These are phyloP conservation scores for Trichoderma sp. DNA, from an alignment of 2,329 filamentous ascomycete species.

Conservation along the genomic window DNA sequence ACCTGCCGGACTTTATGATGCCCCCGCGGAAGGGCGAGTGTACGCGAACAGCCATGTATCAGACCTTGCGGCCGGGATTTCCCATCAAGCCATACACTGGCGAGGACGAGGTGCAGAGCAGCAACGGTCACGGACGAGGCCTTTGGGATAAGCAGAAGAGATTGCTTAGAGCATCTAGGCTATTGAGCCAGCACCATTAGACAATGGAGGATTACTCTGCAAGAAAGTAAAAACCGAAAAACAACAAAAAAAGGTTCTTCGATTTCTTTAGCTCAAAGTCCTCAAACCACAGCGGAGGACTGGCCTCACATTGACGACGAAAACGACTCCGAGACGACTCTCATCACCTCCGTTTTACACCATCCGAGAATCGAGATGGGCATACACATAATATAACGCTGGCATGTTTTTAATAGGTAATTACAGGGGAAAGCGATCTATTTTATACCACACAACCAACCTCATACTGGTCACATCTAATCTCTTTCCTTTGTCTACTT, in stretches of 20 bases:
- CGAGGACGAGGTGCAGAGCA: constrained; percentile 30
- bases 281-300: not conserved
- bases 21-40: constrained; percentile 20
- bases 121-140: constrained; percentile 27
- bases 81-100: constrained; percentile 17
- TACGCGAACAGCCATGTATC: constrained; percentile 42
- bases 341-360: not conserved
- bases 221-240: not conserved
- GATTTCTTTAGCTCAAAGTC: not conserved
- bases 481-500: not conserved
- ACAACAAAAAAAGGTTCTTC: not conserved
- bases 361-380: not conserved
- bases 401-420: constrained; percentile 15
- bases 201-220: not conserved
- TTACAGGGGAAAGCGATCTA: constrained; percentile 16
- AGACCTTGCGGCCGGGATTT: constrained; percentile 22
- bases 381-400: constrained; percentile 9
- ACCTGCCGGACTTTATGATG: constrained; percentile 21
- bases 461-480: not conserved
- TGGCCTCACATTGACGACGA: not conserved
- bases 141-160: constrained; percentile 42
- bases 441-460: constrained; percentile 2
- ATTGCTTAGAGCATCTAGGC: constrained; percentile 42
- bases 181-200: constrained; percentile 33
- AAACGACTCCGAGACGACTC: constrained; percentile 10